phyloP scores from a whole-genome alignment of 306 rosid species.

The Vigna unguiculata region DNA sequence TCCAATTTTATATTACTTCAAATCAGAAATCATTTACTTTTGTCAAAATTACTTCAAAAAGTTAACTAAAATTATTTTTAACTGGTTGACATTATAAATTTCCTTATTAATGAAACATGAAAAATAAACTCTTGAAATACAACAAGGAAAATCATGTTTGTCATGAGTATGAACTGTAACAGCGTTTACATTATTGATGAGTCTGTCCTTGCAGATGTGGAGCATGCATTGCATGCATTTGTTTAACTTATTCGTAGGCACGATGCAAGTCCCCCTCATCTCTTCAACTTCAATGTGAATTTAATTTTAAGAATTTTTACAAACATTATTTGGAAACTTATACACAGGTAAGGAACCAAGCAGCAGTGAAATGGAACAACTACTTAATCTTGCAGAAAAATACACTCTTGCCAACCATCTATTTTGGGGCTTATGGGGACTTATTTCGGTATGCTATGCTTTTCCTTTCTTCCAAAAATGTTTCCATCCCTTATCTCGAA shows the following conservation, averaged over 20 bases:
- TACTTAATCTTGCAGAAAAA: slow-evolving; percentile 60
- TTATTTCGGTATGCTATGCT: slow-evolving; percentile 70
- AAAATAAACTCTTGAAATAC: not conserved
- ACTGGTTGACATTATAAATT: not conserved
- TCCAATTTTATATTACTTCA: not conserved
- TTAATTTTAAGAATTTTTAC: slow-evolving; percentile 22
- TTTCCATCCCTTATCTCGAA: not conserved
- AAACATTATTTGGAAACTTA: not conserved
- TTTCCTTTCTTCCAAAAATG: not conserved
- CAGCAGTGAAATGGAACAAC: slow-evolving; percentile 61
- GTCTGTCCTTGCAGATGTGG: slow-evolving; percentile 19
- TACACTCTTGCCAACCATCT: slow-evolving; percentile 87
- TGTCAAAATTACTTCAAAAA: not conserved
- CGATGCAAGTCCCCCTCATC: not conserved
- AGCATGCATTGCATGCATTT: not conserved
- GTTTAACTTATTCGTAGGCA: slow-evolving; percentile 4
- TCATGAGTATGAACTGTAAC: not conserved
- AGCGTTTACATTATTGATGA: not conserved
- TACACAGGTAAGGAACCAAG: slow-evolving; percentile 55
- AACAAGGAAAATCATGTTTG: not conserved
- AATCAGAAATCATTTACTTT: not conserved
- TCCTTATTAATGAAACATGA: not conserved
- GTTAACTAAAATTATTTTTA: not conserved
- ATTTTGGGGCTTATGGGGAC: slow-evolving; percentile 96
- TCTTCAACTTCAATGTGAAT: slow-evolving; percentile 1